Evolutionary conservation across 2,329 filamentous ascomycete species (phyloP).

Genomic region (Beauveria caledonica): DNA sequence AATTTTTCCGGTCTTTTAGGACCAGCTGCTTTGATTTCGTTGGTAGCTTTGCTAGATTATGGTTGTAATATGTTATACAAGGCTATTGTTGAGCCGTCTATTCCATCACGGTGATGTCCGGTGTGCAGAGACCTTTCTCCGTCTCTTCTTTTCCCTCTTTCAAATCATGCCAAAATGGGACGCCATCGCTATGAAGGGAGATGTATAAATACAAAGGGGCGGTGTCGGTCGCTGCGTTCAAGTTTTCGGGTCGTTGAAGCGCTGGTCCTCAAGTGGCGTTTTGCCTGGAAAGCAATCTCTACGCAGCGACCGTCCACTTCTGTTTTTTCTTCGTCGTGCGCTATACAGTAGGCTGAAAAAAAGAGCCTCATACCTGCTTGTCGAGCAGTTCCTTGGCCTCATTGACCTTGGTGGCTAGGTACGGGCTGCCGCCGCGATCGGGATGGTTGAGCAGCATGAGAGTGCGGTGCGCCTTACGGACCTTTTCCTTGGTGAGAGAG

Average conservation of each 20-base stretch:
- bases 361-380: conserved; percentile 42
- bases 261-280: not conserved
- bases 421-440: conserved; percentile 92
- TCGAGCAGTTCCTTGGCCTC: conserved; percentile 96
- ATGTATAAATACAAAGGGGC: conserved; percentile 27
- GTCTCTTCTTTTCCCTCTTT: not conserved
- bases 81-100: not conserved
- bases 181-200: conserved; percentile 38
- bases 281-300: not conserved
- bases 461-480: conserved; percentile 89
- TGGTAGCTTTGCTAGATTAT: conserved; percentile 1
- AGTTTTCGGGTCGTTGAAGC: not conserved
- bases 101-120: not conserved
- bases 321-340: not conserved
- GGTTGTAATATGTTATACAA: not conserved
- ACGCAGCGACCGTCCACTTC: not conserved
- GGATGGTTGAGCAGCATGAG: conserved; percentile 98
- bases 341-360: not conserved
- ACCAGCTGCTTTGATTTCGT: not conserved
- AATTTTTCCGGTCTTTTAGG: not conserved
- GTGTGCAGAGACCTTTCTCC: not conserved
- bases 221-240: not conserved
- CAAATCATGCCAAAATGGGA: conserved; percentile 30
- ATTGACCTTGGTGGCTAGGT: conserved; percentile 95
- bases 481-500: conserved; percentile 79